Evolutionary conservation across 1,139 yeast species (phyloP).

Genomic region (Debaryomyces sp.): DNA sequence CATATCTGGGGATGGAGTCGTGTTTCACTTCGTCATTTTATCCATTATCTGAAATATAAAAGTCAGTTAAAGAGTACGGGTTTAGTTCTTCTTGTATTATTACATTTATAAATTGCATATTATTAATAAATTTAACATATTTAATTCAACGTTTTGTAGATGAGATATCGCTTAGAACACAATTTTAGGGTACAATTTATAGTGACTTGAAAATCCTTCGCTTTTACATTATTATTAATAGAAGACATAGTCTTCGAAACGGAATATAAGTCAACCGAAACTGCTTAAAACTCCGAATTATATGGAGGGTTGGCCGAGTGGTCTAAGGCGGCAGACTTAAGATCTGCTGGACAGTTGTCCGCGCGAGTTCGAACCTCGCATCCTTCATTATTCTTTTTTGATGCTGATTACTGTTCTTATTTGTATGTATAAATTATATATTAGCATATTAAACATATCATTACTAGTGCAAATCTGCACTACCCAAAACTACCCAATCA

Average conservation of each 20-base stretch:
- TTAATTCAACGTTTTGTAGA: not conserved
- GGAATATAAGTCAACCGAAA: not conserved
- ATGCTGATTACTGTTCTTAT: not conserved
- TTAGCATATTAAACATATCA: not conserved
- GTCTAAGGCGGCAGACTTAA: slow-evolving; percentile 55
- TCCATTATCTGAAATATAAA: not conserved
- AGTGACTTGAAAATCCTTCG: too few species aligned
- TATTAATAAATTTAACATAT: not conserved
- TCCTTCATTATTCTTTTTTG: slow-evolving; percentile 60
- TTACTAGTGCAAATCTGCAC: slow-evolving; percentile 44
- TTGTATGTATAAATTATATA: not conserved
- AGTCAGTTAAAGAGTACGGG: not conserved
- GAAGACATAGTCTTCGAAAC: too few species aligned
- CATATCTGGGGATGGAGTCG: not conserved
- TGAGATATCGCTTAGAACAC: not conserved
- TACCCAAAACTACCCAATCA: slow-evolving; percentile 72
- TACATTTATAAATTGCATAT: not conserved
- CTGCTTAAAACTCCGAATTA: not conserved
- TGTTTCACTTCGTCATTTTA: not conserved
- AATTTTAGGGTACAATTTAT: too few species aligned
- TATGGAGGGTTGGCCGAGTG: slow-evolving; percentile 57
- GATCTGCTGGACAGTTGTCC: slow-evolving; percentile 55
- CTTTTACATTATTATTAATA: too few species aligned
- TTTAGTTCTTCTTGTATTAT: slow-evolving; percentile 5
- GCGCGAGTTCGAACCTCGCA: slow-evolving; percentile 87